Evolutionary conservation across 2,329 filamentous ascomycete genomes (phyloP).

Genomic region (Teratosphaeria zuluensis): DNA sequence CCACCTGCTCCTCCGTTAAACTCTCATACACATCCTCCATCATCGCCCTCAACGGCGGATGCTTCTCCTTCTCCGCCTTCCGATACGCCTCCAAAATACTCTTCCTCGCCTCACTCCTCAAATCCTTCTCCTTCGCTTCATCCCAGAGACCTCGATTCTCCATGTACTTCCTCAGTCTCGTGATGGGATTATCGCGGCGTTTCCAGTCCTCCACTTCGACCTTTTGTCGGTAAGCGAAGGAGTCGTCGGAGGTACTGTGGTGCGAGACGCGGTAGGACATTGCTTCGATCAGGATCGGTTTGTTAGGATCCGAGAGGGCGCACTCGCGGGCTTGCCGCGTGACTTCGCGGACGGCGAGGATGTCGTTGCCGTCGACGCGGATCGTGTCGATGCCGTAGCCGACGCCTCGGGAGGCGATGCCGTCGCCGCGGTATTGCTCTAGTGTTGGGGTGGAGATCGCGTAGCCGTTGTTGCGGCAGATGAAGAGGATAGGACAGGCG

Average conservation of each 20-base stretch:
- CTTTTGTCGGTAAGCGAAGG: slow-evolving; percentile 85
- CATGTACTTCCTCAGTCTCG: slow-evolving; percentile 79
- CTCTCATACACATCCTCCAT: slow-evolving; percentile 89
- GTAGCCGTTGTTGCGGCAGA: slow-evolving; percentile 89
- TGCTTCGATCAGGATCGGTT: slow-evolving; percentile 79
- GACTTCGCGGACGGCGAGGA: slow-evolving; percentile 76
- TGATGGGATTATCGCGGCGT: slow-evolving; percentile 77
- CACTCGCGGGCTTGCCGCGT: slow-evolving; percentile 67
- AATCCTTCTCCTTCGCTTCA: slow-evolving; percentile 67
- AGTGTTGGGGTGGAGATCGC: slow-evolving; percentile 83
- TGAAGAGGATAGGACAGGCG: slow-evolving; percentile 78
- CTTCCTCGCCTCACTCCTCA: slow-evolving; percentile 56
- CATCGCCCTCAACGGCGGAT: slow-evolving; percentile 59
- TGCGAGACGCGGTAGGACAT: slow-evolving; percentile 98
- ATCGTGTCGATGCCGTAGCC: slow-evolving; percentile 94
- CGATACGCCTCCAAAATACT: slow-evolving; percentile 77
- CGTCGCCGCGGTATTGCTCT: slow-evolving; percentile 85
- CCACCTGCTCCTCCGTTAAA: slow-evolving; percentile 65
- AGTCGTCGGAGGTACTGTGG: slow-evolving; percentile 94
- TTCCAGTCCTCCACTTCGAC: slow-evolving; percentile 97
- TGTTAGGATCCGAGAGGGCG: slow-evolving; percentile 70
- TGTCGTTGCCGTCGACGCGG: slow-evolving; percentile 87
- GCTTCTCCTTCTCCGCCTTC: slow-evolving; percentile 72
- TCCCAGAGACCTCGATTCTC: slow-evolving; percentile 77
- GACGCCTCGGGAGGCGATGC: slow-evolving; percentile 75